Base-by-base conservation (phyloP, 2,329 filamentous ascomycete species). In the Gnomoniopsis sp. region DNA sequence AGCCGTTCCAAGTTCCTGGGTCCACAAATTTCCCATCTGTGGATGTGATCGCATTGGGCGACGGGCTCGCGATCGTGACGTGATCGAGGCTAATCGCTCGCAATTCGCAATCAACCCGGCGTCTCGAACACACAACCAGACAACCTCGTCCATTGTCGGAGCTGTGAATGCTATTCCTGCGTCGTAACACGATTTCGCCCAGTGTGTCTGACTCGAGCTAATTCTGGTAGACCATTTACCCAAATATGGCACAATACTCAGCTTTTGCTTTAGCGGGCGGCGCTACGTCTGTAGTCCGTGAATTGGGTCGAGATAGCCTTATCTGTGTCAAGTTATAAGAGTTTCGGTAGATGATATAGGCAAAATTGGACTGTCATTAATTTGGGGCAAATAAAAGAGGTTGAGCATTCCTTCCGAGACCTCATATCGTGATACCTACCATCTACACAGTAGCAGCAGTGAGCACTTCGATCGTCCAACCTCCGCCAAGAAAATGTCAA, bases 61-160 rank as follows among this genome's bases (percentile, higher is more conserved):
- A 26, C 15, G 36, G 17, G 15, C 34, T 30, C 21, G 15, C 17
- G 6, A 36, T 47, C n/a, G 15, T 56, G 33, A 26, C 57, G 57
- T 56, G 52, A 59, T 59, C 38, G 57, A 59, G 53, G 52, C 57
- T 59, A 59, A 59, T 55, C 26, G 50, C 19, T 55, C 52, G 57
- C 57, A 50, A 59, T 55, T 21, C 34, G 43, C 36, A 30, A 50
- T 26, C 33, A 26, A 15, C 21, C 34, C 36, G 38, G 15, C 22
- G 4, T 17, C 4, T 21, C 33, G 22, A 51, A 41, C 33, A 38
- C 33, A 36, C n/a, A 33, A 30, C 26, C 33, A 38, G n/a, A 36
- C n/a, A 33, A 30, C 26, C 26, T 30, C 26, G 26, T 30, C 26
- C 26, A 8, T 41, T 41, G 36, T 41, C 36, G 14, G 4, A 3